A percentile compares a stretch with the other conserved stretches of the same genome.
These are phyloP conservation scores for Candida peoriensis DNA, from an alignment of 805 yeast species.

Conservation along the genomic window DNA sequence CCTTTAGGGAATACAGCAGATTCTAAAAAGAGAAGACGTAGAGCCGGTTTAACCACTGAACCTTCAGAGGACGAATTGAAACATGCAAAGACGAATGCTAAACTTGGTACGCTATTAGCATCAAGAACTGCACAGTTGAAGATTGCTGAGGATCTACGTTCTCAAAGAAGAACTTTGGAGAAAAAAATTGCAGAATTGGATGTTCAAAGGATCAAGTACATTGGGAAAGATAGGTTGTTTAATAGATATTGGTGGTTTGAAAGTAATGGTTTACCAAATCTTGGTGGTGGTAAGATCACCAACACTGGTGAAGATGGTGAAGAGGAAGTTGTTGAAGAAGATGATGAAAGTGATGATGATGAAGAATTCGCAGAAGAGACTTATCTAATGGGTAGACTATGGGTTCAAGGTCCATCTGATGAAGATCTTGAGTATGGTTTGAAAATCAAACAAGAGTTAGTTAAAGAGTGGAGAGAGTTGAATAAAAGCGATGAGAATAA, in stretches of 20 bases:
- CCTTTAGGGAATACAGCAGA: slow-evolving; percentile 15
- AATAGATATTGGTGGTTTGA: slow-evolving; percentile 98
- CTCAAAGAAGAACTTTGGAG: slow-evolving; percentile 51
- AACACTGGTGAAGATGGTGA: slow-evolving; percentile 22
- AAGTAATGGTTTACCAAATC: slow-evolving; percentile 67
- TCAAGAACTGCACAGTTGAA: slow-evolving; percentile 35
- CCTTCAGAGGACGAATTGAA: slow-evolving; percentile 35
- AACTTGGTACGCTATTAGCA: slow-evolving; percentile 39
- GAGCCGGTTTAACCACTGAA: slow-evolving; percentile 30
- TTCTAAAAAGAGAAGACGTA: slow-evolving; percentile 21
- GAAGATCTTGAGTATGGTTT: slow-evolving; percentile 37
- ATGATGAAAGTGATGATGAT: slow-evolving; percentile 39
- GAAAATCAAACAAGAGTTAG: slow-evolving; percentile 23
- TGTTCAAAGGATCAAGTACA: slow-evolving; percentile 64
- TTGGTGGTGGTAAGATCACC: slow-evolving; percentile 32
- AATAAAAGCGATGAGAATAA: slow-evolving; percentile 1
- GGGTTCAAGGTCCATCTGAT: slow-evolving; percentile 84
- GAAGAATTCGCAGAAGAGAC: slow-evolving; percentile 47
- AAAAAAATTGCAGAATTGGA: slow-evolving; percentile 62
- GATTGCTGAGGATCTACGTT: slow-evolving; percentile 40
- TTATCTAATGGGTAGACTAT: slow-evolving; percentile 75
- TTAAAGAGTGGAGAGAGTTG: slow-evolving; percentile 24
- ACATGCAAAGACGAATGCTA: slow-evolving; percentile 34
- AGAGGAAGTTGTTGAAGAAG: slow-evolving; percentile 34
- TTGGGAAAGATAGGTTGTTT: slow-evolving; percentile 80